Percentiles rank a stretch among this genome's conserved stretches.
Evolutionary conservation across 257 asterid genomes (phyloP).

Genomic region (Ilex aquifolium): DNA sequence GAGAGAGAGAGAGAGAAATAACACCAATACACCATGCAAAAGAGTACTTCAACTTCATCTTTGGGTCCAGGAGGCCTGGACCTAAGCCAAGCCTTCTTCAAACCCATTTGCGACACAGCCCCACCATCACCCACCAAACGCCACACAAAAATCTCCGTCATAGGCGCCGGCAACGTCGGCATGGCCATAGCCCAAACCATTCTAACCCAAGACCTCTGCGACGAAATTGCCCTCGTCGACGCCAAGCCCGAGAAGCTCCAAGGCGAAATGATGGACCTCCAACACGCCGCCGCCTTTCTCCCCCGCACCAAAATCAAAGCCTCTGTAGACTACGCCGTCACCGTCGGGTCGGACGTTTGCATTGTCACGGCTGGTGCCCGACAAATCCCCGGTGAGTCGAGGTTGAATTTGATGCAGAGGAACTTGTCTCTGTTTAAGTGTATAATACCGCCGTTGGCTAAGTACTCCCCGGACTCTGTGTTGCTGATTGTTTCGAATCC

Average conservation of each 20-base stretch:
- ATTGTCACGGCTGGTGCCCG: constrained; percentile 87
- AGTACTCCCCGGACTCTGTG: constrained; percentile 48
- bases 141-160: constrained; percentile 66
- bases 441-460: constrained; percentile 66
- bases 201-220: constrained; percentile 76
- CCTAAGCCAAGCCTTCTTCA: constrained; percentile 50
- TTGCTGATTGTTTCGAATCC: constrained; percentile 82
- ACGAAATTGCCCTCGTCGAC: constrained; percentile 69
- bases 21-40: constrained; percentile 30
- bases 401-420: constrained; percentile 65
- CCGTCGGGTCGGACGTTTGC: constrained; percentile 67
- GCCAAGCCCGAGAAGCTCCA: constrained; percentile 64
- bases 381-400: constrained; percentile 74
- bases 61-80: constrained; percentile 82
- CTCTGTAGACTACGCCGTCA: constrained; percentile 48
- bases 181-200: constrained; percentile 95
- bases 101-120: constrained; percentile 36
- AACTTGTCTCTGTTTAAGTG: constrained; percentile 44
- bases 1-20: too few relatives aligned
- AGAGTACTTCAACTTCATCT: constrained; percentile 44
- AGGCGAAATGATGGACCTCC: constrained; percentile 87
- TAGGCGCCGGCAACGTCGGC: constrained; percentile 87
- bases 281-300: constrained; percentile 85
- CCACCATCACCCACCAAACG: constrained; percentile 49
- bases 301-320: constrained; percentile 74